A percentile compares a stretch with the other conserved stretches of the same genome.
Conservation (phyloP, 805 yeast species). For the Cyberlindnera xishuangbannaensis region DNA sequence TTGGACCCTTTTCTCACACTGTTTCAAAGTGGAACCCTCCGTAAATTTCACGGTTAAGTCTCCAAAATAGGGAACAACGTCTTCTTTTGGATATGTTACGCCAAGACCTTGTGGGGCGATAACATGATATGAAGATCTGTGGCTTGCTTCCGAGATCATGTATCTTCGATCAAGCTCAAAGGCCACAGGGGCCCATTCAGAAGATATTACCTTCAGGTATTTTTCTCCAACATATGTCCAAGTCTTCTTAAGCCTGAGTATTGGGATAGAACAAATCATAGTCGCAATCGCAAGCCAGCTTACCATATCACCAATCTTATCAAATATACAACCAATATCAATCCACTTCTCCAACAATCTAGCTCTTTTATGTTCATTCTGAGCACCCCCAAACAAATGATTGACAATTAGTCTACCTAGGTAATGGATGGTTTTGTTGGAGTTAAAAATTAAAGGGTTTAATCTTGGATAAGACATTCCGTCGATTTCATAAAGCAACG, state of each 20-base stretch:
- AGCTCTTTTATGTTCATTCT: constrained; percentile 42
- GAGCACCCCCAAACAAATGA: constrained; percentile 57
- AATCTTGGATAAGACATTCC: constrained; percentile 34
- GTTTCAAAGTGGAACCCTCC: constrained; percentile 38
- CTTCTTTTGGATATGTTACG: constrained; percentile 61
- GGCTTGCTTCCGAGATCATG: constrained; percentile 49
- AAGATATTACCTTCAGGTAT: constrained; percentile 52
- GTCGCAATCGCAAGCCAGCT: constrained; percentile 91
- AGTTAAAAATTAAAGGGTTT: constrained; percentile 77
- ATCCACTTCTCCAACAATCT: constrained; percentile 76
- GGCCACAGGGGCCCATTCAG: constrained; percentile 90
- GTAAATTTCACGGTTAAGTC: constrained; percentile 54
- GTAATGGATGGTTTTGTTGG: constrained; percentile 63
- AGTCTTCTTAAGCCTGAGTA: constrained; percentile 63
- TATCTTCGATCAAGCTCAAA: constrained; percentile 81
- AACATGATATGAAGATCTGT: constrained; percentile 60
- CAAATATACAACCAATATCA: constrained; percentile 70
- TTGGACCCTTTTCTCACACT: constrained; percentile 59
- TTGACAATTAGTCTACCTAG: constrained; percentile 62
- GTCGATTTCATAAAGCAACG: constrained; percentile 52
- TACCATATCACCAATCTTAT: constrained; percentile 83
- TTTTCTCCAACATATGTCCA: constrained; percentile 70
- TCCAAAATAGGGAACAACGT: constrained; percentile 87
- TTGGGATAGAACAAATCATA: constrained; percentile 73
- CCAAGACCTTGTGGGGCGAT: constrained; percentile 89